Base-by-base conservation (phyloP, 495 filamentous ascomycete species). In the Polyplosphaeria fusca region DNA sequence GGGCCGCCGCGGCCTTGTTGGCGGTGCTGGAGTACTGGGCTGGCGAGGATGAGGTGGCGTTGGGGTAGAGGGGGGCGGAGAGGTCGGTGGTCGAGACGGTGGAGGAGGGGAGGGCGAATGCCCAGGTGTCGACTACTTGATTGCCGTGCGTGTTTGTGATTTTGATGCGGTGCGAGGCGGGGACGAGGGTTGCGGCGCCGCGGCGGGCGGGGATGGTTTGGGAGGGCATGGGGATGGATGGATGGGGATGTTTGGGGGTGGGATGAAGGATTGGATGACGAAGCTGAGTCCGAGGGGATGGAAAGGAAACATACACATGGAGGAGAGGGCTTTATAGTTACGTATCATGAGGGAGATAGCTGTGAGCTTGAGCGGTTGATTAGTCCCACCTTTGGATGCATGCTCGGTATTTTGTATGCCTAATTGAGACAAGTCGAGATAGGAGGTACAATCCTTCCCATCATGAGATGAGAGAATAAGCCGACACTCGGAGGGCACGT, bases 71-170 rank as follows among this genome's bases (percentile, higher is more conserved):
- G 2, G 61, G 61, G 5, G 61, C 61, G 18, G 32, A 23, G 55
- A 51, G n/a, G 32, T 43, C 38, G 28, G 60, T 40, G 0, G 44
- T 47, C 16, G 48, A 45, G 18, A 60, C 20, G 38, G 49, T 38
- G 23, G 69, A 62, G 11, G 66, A 67, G 48, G 63, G 59, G 9
- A 74, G 49, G 0, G 71, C 69, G 52, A 81, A 76, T 0, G 73
- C 76, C 72, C 72, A 79, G 9, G 73, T 74, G 61, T 79, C 76
- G 24, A 79, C 65, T 5, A 81, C 77, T 68, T 81, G 78, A n/a
- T 70, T 72, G 35, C 78, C 78, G 46, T 69, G 63, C 4, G 76
- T 78, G 53, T 81, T 81, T 59, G 75, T 73, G 24, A 81, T 72
- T 55, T 77, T 76, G 56, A 79, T 74, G 2, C 61, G 72, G 47